Conservation (phyloP, 164 flowering plant genomes). For the Saururus chinensis region DNA sequence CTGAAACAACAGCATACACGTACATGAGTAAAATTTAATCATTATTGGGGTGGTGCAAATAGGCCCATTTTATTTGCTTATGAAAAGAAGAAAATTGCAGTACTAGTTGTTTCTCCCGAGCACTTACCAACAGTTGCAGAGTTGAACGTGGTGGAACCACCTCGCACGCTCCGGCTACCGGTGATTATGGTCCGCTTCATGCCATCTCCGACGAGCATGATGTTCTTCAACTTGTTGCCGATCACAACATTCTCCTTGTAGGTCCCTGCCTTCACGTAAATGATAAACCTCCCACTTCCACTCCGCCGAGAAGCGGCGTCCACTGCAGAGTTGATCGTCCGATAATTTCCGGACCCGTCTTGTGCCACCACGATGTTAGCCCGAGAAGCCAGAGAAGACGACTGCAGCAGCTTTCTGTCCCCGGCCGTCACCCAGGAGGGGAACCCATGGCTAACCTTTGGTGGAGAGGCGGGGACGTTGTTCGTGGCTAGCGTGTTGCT, state of each 20-base stretch:
- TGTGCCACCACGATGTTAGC: constrained; percentile 57
- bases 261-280: constrained; percentile 47
- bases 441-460: constrained; percentile 13
- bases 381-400: constrained; percentile 6
- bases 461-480: constrained; percentile 14
- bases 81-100: too few relatives aligned
- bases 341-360: constrained; percentile 54
- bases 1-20: constrained; percentile 18
- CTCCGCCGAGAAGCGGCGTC: constrained; percentile 35
- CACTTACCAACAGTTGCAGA: constrained; percentile 25
- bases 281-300: constrained; percentile 29
- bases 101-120: too few relatives aligned
- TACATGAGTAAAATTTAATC: not conserved
- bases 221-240: constrained; percentile 13
- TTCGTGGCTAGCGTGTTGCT: constrained; percentile 52
- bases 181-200: constrained; percentile 23
- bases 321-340: constrained; percentile 46
- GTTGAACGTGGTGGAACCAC: constrained; percentile 21
- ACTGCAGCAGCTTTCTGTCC: constrained; percentile 35
- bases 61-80: too few relatives aligned
- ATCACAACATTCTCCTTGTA: constrained; percentile 50
- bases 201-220: constrained; percentile 38
- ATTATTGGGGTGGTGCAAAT: too few relatives aligned
- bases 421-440: constrained; percentile 29
- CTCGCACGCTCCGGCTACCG: constrained; percentile 18